Evolutionary conservation across 208 protist species (phyloP).

Genomic region (Trypanosoma cruzi): DNA sequence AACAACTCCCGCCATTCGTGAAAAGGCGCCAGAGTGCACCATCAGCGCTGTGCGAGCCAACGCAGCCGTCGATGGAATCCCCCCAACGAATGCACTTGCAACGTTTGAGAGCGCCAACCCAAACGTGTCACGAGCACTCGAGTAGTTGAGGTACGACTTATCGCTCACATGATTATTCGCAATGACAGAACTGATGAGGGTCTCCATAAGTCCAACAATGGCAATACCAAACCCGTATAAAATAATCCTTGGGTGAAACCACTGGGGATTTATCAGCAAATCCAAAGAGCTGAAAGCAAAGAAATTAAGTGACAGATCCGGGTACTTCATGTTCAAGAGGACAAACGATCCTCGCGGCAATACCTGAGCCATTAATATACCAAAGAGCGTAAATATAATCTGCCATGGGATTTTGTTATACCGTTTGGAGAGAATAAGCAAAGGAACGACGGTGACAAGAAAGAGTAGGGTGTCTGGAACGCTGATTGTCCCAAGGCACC

Average conservation of each 20-base stretch:
- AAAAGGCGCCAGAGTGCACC: slow-evolving; percentile 30
- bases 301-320: slow-evolving; percentile 29
- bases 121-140: slow-evolving; percentile 34
- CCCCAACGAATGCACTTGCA: slow-evolving; percentile 27
- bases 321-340: slow-evolving; percentile 30
- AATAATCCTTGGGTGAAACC: slow-evolving; percentile 24
- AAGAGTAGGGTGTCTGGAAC: slow-evolving; percentile 31
- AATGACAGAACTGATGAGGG: slow-evolving; percentile 35
- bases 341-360: slow-evolving; percentile 23
- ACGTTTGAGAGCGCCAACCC: slow-evolving; percentile 32
- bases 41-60: slow-evolving; percentile 35
- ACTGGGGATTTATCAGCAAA: slow-evolving; percentile 7
- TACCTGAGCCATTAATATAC: slow-evolving; percentile 26
- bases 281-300: slow-evolving; percentile 19
- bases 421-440: slow-evolving; percentile 24
- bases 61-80: slow-evolving; percentile 33
- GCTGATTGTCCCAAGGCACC: slow-evolving; percentile 20
- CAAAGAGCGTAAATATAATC: slow-evolving; percentile 33
- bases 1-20: slow-evolving; percentile 25
- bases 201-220: slow-evolving; percentile 31
- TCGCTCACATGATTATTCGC: slow-evolving; percentile 33
- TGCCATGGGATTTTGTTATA: slow-evolving; percentile 35
- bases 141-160: slow-evolving; percentile 36
- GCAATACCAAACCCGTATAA: slow-evolving; percentile 37
- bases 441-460: slow-evolving; percentile 27